Conservation (phyloP, 768 basidiomycete genomes). For the Hypholoma sublateritium region DNA sequence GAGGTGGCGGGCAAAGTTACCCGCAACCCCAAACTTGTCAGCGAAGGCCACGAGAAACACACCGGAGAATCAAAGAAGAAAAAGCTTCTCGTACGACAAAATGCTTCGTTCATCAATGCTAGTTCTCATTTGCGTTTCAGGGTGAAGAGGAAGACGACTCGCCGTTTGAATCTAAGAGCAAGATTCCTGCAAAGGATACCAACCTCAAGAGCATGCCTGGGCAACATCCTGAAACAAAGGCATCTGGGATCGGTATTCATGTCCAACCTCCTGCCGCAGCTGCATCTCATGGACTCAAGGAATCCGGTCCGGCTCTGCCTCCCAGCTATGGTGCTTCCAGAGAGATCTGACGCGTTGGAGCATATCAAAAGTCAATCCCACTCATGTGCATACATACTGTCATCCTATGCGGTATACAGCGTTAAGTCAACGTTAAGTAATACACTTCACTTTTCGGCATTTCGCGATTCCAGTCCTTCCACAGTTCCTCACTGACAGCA, state of each 20-base stretch:
- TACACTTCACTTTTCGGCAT: no score
- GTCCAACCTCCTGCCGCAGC: no score
- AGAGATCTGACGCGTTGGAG: neutral
- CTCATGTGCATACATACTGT: neutral
- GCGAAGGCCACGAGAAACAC: constrained; percentile 27
- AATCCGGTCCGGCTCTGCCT: no score
- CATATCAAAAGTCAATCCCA: neutral
- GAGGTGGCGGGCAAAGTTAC: constrained; percentile 34
- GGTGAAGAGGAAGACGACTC: neutral
- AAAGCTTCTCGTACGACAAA: constrained; percentile 23
- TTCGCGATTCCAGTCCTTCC: no score
- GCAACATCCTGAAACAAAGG: neutral
- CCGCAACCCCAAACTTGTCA: constrained; percentile 21
- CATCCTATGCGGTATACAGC: neutral
- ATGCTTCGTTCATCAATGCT: neutral
- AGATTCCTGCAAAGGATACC: no score
- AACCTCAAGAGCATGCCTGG: neutral
- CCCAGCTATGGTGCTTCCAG: no score
- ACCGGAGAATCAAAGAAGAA: constrained; percentile 33
- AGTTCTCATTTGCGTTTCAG: neutral
- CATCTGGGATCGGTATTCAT: no score
- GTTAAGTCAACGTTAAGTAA: no score
- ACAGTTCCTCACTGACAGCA: no score
- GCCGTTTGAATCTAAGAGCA: no score
- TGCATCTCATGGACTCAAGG: no score